Evolutionary conservation across 2,329 filamentous ascomycete genomes (phyloP).

Genomic region (Beauveria sp.): DNA sequence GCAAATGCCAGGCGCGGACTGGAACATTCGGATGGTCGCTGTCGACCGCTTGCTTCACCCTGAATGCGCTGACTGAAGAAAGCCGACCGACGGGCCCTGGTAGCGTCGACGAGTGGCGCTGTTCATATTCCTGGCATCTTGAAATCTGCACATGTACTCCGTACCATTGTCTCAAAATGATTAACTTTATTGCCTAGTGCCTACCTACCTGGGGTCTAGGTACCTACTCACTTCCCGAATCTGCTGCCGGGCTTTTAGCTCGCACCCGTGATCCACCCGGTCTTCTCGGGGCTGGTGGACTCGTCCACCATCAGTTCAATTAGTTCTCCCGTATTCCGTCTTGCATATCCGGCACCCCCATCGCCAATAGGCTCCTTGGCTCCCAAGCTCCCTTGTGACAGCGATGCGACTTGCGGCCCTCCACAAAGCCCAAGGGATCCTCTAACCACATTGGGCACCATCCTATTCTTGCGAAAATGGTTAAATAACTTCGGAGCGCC

Average conservation of each 20-base stretch:
- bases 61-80: neutral
- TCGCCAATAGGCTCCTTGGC: neutral
- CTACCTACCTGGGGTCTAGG: neutral
- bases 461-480: neutral
- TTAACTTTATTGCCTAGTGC: neutral
- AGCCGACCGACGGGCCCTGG: neutral
- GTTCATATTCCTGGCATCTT: neutral
- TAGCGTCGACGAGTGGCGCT: neutral
- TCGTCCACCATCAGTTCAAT: neutral
- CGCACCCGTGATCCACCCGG: neutral
- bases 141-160: neutral
- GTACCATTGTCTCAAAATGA: neutral
- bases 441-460: neutral
- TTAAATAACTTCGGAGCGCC: constrained; percentile 5
- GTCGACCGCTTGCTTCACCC: too few species aligned
- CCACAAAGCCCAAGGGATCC: neutral
- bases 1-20: neutral
- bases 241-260: constrained; percentile 14
- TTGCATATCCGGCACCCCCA: neutral
- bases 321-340: neutral
- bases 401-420: neutral
- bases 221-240: constrained; percentile 12
- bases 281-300: neutral
- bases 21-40: neutral
- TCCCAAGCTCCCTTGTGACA: neutral